Evolutionary conservation across 345 rosid species (phyloP), one percentile per base, ranked within the genome.

Genomic region (Microcos paniculata): DNA sequence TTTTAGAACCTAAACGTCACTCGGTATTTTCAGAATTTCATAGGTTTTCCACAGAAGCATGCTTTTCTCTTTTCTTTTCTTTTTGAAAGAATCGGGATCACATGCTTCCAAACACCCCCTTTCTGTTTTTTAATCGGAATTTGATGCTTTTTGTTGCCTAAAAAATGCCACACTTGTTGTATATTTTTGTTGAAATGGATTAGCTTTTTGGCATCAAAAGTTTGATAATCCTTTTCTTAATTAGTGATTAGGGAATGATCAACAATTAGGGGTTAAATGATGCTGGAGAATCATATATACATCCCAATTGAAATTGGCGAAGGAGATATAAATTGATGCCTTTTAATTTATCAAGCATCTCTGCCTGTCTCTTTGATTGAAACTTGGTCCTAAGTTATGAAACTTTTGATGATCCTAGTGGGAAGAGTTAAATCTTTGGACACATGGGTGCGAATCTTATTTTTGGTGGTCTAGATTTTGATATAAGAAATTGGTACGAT

Each of bases 1-100:
- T 24, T 56, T 4, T 55, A 23, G 61, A 68, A 48, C 40, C 72
- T 53, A 48, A 68, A 48, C 72, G 72, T 48, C 72, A 46, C 46
- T 8, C n/a, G n/a, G 72, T 15, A 68, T 68, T 67, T 46, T 67
- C 57, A 46, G 8, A 45, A 24, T 45, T 66, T 66, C 21, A 45
- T 45, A 23, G 31, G 62, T 26, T 57, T 56, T 43, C 8, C 8
- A 33, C n/a, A n/a, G 28, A 12, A 57, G 33, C 16, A 12, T 14
- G 8, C 46, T 9, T 53, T 56, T 57, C 23, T 55, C 21, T 21
- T 62, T 30, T 12, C 21, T 24, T 12, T 0, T 23, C 19, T 16
- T 7, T 9, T 4, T 8, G 38, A 42, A 16, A 31, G 70, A 65
- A 65, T 38, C 19, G 15, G 26, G 46, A 62, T 62, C 67, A 35